These are phyloP conservation scores for Schizochytrium sp. DNA, from an alignment of 108 stramenopile species.

Conservation along the genomic window DNA sequence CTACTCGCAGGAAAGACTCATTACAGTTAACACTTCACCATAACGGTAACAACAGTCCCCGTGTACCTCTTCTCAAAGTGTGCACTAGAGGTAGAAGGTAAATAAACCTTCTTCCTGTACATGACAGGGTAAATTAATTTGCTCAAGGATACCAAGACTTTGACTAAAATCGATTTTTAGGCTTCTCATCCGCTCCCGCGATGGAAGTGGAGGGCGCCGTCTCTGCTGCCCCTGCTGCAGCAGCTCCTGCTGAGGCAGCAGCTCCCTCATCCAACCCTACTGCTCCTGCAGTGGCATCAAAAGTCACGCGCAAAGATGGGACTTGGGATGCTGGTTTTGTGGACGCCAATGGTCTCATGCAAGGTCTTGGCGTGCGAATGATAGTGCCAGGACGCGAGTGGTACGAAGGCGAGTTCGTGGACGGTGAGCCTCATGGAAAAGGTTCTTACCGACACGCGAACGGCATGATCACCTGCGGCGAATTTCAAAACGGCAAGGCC, in stretches of 20 bases:
- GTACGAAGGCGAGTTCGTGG: slow-evolving; percentile 80
- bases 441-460: slow-evolving; percentile 74
- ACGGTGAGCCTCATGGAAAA: slow-evolving; percentile 83
- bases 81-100: too few species aligned
- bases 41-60: too few species aligned
- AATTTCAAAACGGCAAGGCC: slow-evolving; percentile 13
- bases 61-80: too few species aligned
- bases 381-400: slow-evolving; percentile 69
- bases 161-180: too few species aligned
- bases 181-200: too few species aligned
- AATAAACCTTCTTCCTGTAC: too few species aligned
- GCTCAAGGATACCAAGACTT: too few species aligned
- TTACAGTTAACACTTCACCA: too few species aligned
- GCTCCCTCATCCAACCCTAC: neutral
- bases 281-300: neutral
- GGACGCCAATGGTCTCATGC: neutral
- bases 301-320: slow-evolving; percentile 18
- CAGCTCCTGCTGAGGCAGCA: neutral
- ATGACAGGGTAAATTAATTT: too few species aligned
- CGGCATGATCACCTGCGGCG: slow-evolving; percentile 70
- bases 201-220: too few species aligned
- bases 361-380: slow-evolving; percentile 29
- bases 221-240: neutral
- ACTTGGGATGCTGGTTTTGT: neutral
- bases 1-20: too few species aligned